These are phyloP conservation scores for Raphanus sativus DNA, from an alignment of 345 rosid species.

Conservation along the genomic window DNA sequence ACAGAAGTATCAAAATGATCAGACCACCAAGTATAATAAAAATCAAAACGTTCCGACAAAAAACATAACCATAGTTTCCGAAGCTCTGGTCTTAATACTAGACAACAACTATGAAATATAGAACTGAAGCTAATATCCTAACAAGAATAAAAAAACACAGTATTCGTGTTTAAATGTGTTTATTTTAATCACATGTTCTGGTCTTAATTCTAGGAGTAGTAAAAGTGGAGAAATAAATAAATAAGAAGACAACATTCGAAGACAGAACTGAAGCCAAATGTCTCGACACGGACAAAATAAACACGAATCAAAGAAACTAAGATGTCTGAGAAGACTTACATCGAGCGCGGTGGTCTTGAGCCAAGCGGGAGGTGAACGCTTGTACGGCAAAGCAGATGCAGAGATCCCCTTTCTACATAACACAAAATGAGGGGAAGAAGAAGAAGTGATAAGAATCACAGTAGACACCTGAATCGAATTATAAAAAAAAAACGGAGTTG, in stretches of 20 bases:
- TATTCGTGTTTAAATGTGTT: too few relatives aligned
- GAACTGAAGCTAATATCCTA: too few relatives aligned
- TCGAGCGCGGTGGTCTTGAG: conserved; percentile 59
- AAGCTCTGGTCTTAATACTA: too few relatives aligned
- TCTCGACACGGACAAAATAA: neutral
- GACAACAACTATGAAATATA: too few relatives aligned
- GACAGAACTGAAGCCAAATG: neutral
- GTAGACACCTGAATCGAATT: neutral
- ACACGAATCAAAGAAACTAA: neutral
- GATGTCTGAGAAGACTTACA: conserved; percentile 35
- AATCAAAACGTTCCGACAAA: neutral
- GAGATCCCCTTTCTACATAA: conserved; percentile 72
- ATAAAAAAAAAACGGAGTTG: neutral
- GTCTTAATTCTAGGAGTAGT: neutral
- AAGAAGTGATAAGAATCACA: neutral
- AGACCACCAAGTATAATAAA: neutral
- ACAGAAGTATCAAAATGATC: neutral
- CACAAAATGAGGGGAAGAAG: neutral
- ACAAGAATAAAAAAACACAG: too few relatives aligned
- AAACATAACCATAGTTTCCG: neutral
- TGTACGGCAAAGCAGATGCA: conserved; percentile 85
- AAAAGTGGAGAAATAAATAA: too few relatives aligned
- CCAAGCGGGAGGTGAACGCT: conserved; percentile 82
- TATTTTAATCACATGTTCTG: too few relatives aligned
- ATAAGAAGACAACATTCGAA: too few relatives aligned